Base-by-base conservation (phyloP, 176 grass and related monocot genomes). In the Hordeum vulgare region DNA sequence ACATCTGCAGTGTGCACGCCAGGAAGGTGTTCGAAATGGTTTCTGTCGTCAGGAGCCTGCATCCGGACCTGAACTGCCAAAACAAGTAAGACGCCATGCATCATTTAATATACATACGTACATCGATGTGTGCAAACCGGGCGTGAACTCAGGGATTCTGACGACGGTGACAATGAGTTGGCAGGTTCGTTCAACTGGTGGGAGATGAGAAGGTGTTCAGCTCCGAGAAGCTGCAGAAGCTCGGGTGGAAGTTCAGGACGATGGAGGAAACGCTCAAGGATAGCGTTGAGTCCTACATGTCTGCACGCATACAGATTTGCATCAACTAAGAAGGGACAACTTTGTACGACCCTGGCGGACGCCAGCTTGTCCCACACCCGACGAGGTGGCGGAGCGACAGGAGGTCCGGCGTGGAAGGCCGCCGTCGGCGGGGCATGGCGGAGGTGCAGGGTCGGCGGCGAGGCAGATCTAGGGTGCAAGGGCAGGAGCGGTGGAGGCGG, bases 231-330 rank as follows among this genome's bases (percentile, higher is more conserved):
- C 74, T 97, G 72, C 80, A 86, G 82, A 71, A 26, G 67, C 75
- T 97, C 24, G 92, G 88, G 28, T 94, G 88, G 94, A 87, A 78
- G 81, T 89, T 83, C 39, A 92, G 88, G 81, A 33, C 57, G 28
- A 13, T 76, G 29, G 86, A 89, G 87, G 88, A 89, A 61, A 90
- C 33, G 4, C 26, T 94, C 5, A 87, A 62, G 45, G 92, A 94
- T 54, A 84, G 67, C 18, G 58, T 94, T 13, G 82, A 69, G 58
- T 86, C 76, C 64, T 93, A 89, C 76, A 47, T 66, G 57, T 70
- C 76, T 51, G 86, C 77, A 23, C 76, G 87, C 26, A 70, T 89
- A 40, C 84, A n/a, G n/a, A n/a, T n/a, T n/a, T n/a, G n/a, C n/a
- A n/a, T n/a, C n/a, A n/a, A n/a, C n/a, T n/a, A n/a, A n/a, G n/a